Evolutionary conservation across 2,329 filamentous ascomycete genomes (phyloP), one percentile per base, ranked within the genome.

Genomic region (Diaporthe vaccinii): DNA sequence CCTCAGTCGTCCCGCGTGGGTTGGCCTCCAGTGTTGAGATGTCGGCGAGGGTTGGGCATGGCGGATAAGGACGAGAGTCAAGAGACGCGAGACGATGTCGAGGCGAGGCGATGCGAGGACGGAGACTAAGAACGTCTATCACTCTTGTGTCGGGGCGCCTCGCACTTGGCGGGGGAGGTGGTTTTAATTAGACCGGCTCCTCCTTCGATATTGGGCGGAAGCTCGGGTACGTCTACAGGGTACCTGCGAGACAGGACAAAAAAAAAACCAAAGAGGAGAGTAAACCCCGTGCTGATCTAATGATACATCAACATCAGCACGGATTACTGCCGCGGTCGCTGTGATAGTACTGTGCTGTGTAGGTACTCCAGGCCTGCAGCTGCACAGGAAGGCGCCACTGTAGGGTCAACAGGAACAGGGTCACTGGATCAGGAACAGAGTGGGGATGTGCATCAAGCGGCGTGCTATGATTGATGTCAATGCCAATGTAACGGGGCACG

Each of bases 1-100:
- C 73, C 61, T 69, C 65, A 69, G 65, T 74, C 55, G 65, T 74
- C 65, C 58, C 67, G 53, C 25, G 44, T 58, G 36, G 61, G 31
- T 57, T 44, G 53, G 31, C 44, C 67, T 41, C 62, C 34, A 44
- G 51, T 61, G 49, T 46, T 61, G 61, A 25, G 46, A 8, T 58
- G 53, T 20, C 41, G 61, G 31, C 44, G 62, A 36, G 58, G 65
- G 25, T 39, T 61, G 55, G 61, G 62, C 72, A 73, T 73, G 71
- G 49, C 41, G 46, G 71, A 55, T n/a, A 12, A 31, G 28, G 58
- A 51, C 36, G 58, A 51, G 51, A 51, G 51, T 20, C 25, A 28
- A 25, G 25, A 31, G 36, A 34, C 8, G 34, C 44, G 25, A 55
- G 36, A 22, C 41, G 69, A 49, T 4, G 14, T 55, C 9, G 28